These are phyloP conservation scores for Trypanosomatidae sp. DNA, from an alignment of 208 protist species.

Conservation along the genomic window DNA sequence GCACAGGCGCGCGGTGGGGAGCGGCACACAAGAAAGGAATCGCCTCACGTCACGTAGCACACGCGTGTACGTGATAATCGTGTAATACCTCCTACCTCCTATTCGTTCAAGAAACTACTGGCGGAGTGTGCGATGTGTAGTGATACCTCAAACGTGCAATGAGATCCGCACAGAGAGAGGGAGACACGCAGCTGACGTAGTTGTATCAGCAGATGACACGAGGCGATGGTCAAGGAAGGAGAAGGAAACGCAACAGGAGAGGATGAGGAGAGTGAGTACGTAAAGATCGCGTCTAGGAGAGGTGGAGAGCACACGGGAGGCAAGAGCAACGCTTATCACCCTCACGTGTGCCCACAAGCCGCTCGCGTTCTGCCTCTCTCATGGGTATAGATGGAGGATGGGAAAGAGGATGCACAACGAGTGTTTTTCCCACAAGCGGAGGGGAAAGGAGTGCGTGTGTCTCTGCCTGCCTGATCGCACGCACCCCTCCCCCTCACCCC, in stretches of 20 bases:
- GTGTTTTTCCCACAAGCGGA: neutral
- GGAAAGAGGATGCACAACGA: neutral
- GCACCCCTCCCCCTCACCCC: neutral
- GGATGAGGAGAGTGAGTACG: neutral
- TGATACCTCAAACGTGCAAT: neutral
- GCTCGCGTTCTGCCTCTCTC: too few relatives aligned
- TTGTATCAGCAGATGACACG: neutral
- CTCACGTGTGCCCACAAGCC: neutral
- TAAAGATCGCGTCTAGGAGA: neutral
- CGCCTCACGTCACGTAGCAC: neutral
- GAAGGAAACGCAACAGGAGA: neutral
- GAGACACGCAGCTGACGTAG: neutral
- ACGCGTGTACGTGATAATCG: neutral
- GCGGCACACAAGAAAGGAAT: neutral
- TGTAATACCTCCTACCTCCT: neutral
- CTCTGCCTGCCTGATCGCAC: neutral
- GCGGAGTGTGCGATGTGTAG: neutral
- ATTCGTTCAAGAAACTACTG: neutral
- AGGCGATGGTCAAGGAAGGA: neutral
- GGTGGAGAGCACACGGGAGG: constrained; percentile 2
- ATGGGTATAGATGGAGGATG: too few relatives aligned
- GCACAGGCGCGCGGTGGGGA: neutral
- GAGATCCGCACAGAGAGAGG: neutral
- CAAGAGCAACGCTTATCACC: neutral
- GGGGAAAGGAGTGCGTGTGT: neutral